Percentiles rank a stretch among this genome's conserved stretches.
Conservation (phyloP, 1,139 yeast genomes). For the Geotrichum histeridarum region DNA sequence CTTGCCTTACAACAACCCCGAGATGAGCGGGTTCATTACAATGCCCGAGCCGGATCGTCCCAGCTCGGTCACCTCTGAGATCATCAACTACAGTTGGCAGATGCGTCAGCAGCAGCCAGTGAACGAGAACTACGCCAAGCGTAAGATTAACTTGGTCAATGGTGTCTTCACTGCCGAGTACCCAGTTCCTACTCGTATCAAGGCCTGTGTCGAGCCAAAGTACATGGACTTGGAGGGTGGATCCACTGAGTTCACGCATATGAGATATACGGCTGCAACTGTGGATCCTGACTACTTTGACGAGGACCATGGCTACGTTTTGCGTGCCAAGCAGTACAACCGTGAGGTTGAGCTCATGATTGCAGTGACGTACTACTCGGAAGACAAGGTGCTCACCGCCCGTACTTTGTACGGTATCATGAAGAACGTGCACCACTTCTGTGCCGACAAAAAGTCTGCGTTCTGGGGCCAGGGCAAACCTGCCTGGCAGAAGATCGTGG, state of each 20-base stretch:
- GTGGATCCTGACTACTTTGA: constrained; percentile 77
- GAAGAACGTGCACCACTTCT: constrained; percentile 81
- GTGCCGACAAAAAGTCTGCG: constrained; percentile 55
- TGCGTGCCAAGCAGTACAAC: constrained; percentile 67
- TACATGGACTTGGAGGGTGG: constrained; percentile 60
- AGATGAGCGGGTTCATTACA: constrained; percentile 21
- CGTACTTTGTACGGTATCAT: constrained; percentile 90
- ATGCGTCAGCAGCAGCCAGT: constrained; percentile 39
- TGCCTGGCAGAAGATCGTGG: constrained; percentile 91
- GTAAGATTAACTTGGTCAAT: constrained; percentile 59
- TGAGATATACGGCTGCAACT: constrained; percentile 75
- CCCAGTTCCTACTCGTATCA: constrained; percentile 64
- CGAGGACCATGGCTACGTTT: constrained; percentile 60
- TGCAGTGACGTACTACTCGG: constrained; percentile 82
- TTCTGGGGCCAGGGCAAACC: constrained; percentile 70
- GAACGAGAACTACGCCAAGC: constrained; percentile 57
- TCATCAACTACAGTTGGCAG: constrained; percentile 23
- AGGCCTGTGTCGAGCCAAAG: constrained; percentile 52
- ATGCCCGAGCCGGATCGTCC: constrained; percentile 16
- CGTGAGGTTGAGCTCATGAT: constrained; percentile 84
- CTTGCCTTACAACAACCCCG: constrained; percentile 18
- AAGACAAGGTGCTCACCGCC: constrained; percentile 80
- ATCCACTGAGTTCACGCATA: constrained; percentile 59
- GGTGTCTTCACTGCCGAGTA: constrained; percentile 73
- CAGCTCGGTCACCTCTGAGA: constrained; percentile 11